Base-by-base conservation (phyloP, 768 basidiomycete genomes). In the Mycena latifolia region DNA sequence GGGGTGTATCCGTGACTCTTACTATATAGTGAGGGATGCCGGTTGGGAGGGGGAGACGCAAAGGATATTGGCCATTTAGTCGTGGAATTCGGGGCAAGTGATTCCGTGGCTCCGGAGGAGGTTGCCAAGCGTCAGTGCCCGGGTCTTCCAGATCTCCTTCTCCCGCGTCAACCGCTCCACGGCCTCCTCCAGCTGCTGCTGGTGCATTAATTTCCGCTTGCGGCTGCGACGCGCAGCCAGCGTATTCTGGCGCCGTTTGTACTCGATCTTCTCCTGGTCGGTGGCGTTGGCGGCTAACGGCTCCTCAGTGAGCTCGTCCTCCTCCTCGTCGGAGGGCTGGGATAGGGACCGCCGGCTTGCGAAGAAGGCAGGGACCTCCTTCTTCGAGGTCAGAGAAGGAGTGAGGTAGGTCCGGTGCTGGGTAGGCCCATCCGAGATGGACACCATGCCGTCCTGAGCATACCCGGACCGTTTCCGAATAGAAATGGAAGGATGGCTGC, bases 211-310 rank as follows among this genome's bases (percentile, higher is more conserved):
- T 80, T 92, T 92, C 51, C 91, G 83, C 82, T 85, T 85, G 12
- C 91, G 82, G 69, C 84, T 86, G 15, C 89, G 82, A 0, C 91
- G 84, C 9, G 91, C 91, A 0, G 91, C 91, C 10, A 92, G 75
- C n/a, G 91, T 91, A 71, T 92, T 92, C 76, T 88, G 86, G 11
- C 87, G 82, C 45, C 91, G 83, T 81, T 92, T 92, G 24, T 81
- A 81, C 74, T 86, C 88, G 72, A 92, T 91, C 65, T 87, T 86
- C 65, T 86, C 84, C 71, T 85, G 78, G 69, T 86, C 86, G 2
- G 77, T 77, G 20, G 77, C 66, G 11, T 79, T 74, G 1, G 79
- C 72, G 7, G 64, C 63, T 6, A 66, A 63, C 0, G 68, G 71
- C 48, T 77, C 72, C 31, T 74, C 73, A 2, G 77, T 77, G 22